Evolutionary conservation across 2,329 filamentous ascomycete genomes (phyloP), one percentile per base, ranked within the genome.

Genomic region (Metarhizium humberi): DNA sequence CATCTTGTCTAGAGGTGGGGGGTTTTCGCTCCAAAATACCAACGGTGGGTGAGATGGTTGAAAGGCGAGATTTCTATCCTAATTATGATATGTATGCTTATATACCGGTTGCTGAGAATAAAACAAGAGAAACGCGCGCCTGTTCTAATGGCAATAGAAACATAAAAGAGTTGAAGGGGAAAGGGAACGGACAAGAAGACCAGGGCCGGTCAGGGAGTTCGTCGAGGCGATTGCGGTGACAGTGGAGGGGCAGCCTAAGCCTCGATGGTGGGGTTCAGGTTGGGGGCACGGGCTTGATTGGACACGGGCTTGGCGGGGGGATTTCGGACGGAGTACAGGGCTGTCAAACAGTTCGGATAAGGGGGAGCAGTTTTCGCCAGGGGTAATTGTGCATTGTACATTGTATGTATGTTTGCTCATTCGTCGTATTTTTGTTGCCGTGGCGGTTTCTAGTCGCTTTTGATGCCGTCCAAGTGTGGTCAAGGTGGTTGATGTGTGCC

Each of bases 1-100:
- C 86, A 90, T 90, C 4, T 38, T 53, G 46, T 40, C 43, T 45
- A 16, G 42, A 20, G 42, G 51, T 38, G 42, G 43, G 7, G 14
- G 38, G 38, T 40, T 36, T 40, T 47, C 18, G 43, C 42, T 45
- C 55, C 48, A 48, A 38, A 51, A 14, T 29, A 8, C 18, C 18
- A n/a, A 46, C 18, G n/a, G 16, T 46, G n/a, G 16, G 16, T 18
- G 25, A 25, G 43, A 46, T 43, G 42, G 42, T 20, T 45, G 25
- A n/a, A 20, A 13, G 11, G 7, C 2, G 25, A 6, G 18, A 7
- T 14, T 10, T 46, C 18, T 30, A 4, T 14, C 11, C 25, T 13
- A 16, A 48, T 48, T 6, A 30, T 16, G 10, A 14, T 48, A 18
- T 29, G 20, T 48, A 29, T 20, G 25, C 45, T 48, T 4, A 29